A percentile compares a stretch with the other conserved stretches of the same genome.
These are phyloP conservation scores for Sanghuangporus sanghuang DNA, from an alignment of 1,284 basidiomycete genomes.

Conservation along the genomic window DNA sequence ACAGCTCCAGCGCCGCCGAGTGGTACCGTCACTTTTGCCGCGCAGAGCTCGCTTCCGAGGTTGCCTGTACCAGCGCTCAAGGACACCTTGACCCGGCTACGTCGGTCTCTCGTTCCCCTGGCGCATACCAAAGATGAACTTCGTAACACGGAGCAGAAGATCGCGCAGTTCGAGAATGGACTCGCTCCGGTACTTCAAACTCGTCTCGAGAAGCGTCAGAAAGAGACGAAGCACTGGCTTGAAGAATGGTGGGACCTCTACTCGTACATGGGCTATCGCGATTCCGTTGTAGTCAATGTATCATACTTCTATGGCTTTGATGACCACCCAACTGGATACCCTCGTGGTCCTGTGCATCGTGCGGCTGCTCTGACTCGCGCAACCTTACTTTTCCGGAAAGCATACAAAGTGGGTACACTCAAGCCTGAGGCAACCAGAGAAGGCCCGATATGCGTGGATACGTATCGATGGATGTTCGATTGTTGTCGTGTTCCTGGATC, in stretches of 20 bases:
- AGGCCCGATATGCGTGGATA: slow-evolving; percentile 81
- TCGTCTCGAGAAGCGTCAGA: slow-evolving; percentile 45
- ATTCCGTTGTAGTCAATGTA: slow-evolving; percentile 76
- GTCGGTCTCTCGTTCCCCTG: slow-evolving; percentile 57
- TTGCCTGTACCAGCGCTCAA: slow-evolving; percentile 62
- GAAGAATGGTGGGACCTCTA: slow-evolving; percentile 81
- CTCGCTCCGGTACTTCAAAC: slow-evolving; percentile 54
- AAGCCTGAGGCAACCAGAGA: slow-evolving; percentile 72
- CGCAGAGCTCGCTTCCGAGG: slow-evolving; percentile 41
- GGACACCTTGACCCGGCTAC: slow-evolving; percentile 54
- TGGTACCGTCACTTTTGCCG: slow-evolving; percentile 38
- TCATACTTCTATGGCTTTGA: slow-evolving; percentile 83
- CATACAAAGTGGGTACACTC: slow-evolving; percentile 61
- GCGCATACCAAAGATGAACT: slow-evolving; percentile 59
- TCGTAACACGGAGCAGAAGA: slow-evolving; percentile 45
- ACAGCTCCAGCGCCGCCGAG: slow-evolving; percentile 39
- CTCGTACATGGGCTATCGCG: slow-evolving; percentile 68
- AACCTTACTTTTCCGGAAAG: slow-evolving; percentile 68
- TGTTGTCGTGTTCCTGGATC: slow-evolving; percentile 78
- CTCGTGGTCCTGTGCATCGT: slow-evolving; percentile 55
- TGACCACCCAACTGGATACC: slow-evolving; percentile 54
- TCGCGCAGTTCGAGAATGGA: slow-evolving; percentile 50
- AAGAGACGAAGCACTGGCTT: slow-evolving; percentile 61
- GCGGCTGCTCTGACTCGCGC: slow-evolving; percentile 71
- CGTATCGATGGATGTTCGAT: slow-evolving; percentile 93